A percentile compares a stretch with the other conserved stretches of the same genome.
These are phyloP conservation scores for Saccharum officinarum DNA, from an alignment of 176 grass and related monocot genomes.

Conservation along the genomic window DNA sequence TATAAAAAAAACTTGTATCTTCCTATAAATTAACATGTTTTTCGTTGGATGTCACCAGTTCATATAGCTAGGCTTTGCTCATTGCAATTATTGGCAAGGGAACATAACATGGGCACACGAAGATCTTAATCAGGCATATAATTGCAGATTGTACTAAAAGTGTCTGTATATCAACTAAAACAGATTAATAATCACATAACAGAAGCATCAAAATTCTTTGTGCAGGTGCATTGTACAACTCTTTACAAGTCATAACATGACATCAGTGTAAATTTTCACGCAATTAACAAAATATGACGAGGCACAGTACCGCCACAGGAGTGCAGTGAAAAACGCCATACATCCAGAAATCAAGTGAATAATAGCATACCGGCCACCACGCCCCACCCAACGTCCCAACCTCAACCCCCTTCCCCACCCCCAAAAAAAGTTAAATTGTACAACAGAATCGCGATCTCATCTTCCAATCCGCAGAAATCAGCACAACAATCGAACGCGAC, in stretches of 20 bases:
- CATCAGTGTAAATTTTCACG: neutral
- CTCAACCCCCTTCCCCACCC: neutral
- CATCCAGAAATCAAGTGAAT: neutral
- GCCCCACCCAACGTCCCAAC: neutral
- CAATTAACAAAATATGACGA: constrained; percentile 2
- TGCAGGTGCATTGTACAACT: neutral
- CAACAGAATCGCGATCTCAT: neutral
- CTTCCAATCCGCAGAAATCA: neutral
- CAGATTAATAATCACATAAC: neutral
- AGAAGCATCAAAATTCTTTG: neutral
- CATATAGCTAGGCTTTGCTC: neutral
- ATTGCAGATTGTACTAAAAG: neutral
- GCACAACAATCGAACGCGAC: neutral
- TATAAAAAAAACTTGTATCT: neutral
- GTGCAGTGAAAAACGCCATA: neutral
- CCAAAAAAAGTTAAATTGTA: neutral
- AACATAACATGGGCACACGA: neutral
- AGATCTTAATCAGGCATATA: neutral
- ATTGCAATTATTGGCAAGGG: neutral
- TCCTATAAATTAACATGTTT: neutral
- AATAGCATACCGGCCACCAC: neutral
- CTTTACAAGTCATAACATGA: neutral
- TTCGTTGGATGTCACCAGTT: neutral
- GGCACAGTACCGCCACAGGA: neutral
- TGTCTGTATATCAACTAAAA: neutral